phyloP scores from a whole-genome alignment of 805 yeast species.

The Yueomyces sinensis region DNA sequence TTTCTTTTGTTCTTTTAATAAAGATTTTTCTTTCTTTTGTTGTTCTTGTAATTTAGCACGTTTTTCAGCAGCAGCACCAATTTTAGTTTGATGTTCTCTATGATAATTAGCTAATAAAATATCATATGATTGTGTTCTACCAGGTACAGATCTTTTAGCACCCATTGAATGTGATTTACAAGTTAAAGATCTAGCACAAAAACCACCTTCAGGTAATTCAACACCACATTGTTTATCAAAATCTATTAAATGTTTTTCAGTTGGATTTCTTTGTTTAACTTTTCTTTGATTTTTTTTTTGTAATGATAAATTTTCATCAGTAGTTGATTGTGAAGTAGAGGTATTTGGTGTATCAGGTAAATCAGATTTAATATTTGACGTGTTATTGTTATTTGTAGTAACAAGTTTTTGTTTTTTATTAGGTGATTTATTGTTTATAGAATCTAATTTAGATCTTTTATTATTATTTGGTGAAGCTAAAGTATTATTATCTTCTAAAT shows the following conservation, averaged over 20 bases:
- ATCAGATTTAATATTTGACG: background rate
- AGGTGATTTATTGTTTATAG: slow-evolving; percentile 1
- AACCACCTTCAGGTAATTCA: slow-evolving; percentile 83
- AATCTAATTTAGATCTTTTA: slow-evolving; percentile 1
- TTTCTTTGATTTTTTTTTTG: slow-evolving; percentile 23
- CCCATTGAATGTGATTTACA: slow-evolving; percentile 99
- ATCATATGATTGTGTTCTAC: slow-evolving; percentile 89
- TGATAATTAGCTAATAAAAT: slow-evolving; percentile 79
- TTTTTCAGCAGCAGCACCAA: slow-evolving; percentile 69
- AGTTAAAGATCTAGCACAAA: slow-evolving; percentile 89
- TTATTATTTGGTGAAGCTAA: background rate
- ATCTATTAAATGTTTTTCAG: slow-evolving; percentile 61
- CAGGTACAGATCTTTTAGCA: slow-evolving; percentile 88
- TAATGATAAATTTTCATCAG: slow-evolving; percentile 2
- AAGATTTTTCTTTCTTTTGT: slow-evolving; percentile 18
- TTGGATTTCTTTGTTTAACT: slow-evolving; percentile 44
- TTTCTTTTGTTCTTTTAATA: slow-evolving; percentile 18
- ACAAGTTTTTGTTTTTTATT: slow-evolving; percentile 7
- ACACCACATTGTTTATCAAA: slow-evolving; percentile 96
- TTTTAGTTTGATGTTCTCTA: slow-evolving; percentile 80
- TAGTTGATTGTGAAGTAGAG: slow-evolving; percentile 2
- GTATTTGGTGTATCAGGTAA: background rate
- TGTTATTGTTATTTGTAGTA: background rate
- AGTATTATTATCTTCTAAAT: slow-evolving; percentile 1
- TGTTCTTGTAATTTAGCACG: slow-evolving; percentile 54